Evolutionary conservation across 139 green algal genomes (phyloP), one percentile per base, ranked within the genome.

Genomic region (Spirogloea muscicola): DNA sequence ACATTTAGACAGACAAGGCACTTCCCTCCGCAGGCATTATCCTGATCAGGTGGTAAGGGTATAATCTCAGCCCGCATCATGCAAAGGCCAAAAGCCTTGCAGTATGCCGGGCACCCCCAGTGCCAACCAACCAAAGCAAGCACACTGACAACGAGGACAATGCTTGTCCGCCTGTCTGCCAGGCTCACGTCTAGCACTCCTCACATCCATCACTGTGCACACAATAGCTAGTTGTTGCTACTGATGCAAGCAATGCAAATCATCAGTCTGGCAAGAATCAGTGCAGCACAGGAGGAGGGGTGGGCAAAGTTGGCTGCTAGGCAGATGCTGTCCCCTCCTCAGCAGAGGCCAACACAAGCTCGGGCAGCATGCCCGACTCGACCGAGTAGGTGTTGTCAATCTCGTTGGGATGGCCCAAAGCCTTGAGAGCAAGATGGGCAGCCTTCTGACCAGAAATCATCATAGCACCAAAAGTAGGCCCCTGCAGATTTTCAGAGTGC

Each of bases 401-500:
- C 18, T 44, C 65, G 51, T 82, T 82, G 68, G 74, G 74, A 9
- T 80, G 76, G 57, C 78, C 78, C 21, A 97, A 85, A 3, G 82
- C 85, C 73, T 91, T 90, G 52, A 94, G 74, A n/a, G 91, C 93
- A 2, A 95, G 82, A 70, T 97, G 88, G 0, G 91, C 93, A 2
- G 92, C 93, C 85, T 96, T 96, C 61, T 89, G 85, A 58, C 92
- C 93, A 37, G 84, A 92, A 37, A 96, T 87, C 68, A 96, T 93
- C 93, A 97, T 97, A 46, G 92, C 92, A 39, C 92, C 92, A 79
- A 97, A 97, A 37, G 93, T 98, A 49, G 93, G 93, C 62, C 93
- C 93, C 93, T 77, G 69, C 16, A 21, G 46, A n/a, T 21, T 55
- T 55, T 55, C 46, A 55, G 46, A 21, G 46, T 55, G 21, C 21